Evolutionary conservation across 2,329 filamentous ascomycete genomes (phyloP), one percentile per base, ranked within the genome.

Genomic region (Cladobotryum protrusum): DNA sequence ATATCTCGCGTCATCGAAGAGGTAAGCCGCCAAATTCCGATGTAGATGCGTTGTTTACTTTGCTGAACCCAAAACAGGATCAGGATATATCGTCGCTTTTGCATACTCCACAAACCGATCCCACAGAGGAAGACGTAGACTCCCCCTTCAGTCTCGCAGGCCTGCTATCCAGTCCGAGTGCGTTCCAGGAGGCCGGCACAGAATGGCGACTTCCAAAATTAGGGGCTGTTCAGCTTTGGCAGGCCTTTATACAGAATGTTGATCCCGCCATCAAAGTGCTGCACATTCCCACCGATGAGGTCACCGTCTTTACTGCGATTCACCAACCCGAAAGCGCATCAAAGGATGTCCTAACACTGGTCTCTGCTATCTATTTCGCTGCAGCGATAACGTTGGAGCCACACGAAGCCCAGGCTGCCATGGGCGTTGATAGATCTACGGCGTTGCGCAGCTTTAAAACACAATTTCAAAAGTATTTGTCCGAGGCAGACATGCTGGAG

Each of bases 301-400:
- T 66, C 12, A 47, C 54, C 5, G 39, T 69, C 4, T 69, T 65
- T 46, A 67, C 65, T 0, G 64, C 59, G 2, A 58, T 64, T 6
- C 55, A 61, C 15, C 54, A 67, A 19, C 66, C 67, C 1, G 45
- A 33, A 0, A 49, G 50, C 2, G 63, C 65, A 0, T 52, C 60
- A 0, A 48, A 53, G 0, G 66, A 68, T 3, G 51, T 51, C 1
- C 8, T 67, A 6, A 72, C 72, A 0, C 59, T 76, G 4, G 70
- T 71, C 51, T 75, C 72, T 47, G 63, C 71, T 49, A 73, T 82
- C 13, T 82, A 81, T 54, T 74, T 67, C 54, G 65, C 72, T 4
- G 60, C 78, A 0, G 59, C 76, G 2, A 50, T 69, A 1, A 74
- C 71, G 44, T 59, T 79, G 1, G 51, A 57, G 0, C 52, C 59